Evolutionary conservation across 768 basidiomycete genomes (phyloP).

Genomic region (Lanmaoa rubissima): DNA sequence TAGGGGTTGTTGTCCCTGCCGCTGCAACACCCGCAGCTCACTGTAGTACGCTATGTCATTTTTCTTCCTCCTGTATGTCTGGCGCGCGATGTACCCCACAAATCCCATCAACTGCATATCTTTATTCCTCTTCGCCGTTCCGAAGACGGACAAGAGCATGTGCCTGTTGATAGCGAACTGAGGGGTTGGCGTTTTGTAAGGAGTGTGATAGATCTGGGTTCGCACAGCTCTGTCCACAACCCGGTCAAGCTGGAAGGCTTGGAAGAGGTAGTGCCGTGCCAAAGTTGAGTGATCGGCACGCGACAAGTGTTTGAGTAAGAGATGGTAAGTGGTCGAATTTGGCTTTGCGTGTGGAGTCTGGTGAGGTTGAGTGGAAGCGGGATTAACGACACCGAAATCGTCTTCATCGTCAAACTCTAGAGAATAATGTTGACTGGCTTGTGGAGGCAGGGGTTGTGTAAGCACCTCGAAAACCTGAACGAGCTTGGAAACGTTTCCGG

Average conservation of each 20-base stretch:
- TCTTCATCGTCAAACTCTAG: constrained; percentile 66
- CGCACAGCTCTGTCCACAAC: constrained; percentile 33
- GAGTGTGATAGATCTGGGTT: constrained; percentile 30
- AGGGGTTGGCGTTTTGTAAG: constrained; percentile 43
- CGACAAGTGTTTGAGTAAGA: constrained; percentile 59
- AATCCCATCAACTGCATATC: constrained; percentile 60
- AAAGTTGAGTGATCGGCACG: constrained; percentile 47
- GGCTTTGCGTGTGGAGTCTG: constrained; percentile 47
- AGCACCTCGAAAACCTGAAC: constrained; percentile 77
- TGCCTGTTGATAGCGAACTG: constrained; percentile 53
- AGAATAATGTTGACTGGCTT: constrained; percentile 42
- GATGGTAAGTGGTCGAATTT: constrained; percentile 65
- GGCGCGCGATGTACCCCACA: constrained; percentile 46
- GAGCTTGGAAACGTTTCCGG: constrained; percentile 60
- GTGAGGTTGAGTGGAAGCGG: constrained; percentile 35
- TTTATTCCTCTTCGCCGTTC: constrained; percentile 57
- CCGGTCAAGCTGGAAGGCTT: constrained; percentile 50
- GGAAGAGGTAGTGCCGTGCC: constrained; percentile 63
- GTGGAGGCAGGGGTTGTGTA: constrained; percentile 63
- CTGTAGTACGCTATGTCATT: constrained; percentile 44
- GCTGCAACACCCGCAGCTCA: constrained; percentile 29
- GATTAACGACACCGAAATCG: constrained; percentile 45
- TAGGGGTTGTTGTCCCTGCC: constrained; percentile 21
- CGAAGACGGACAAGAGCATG: constrained; percentile 57
- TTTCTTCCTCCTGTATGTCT: constrained; percentile 48